These are phyloP conservation scores for Candolleomyces eurysporus DNA, from an alignment of 768 basidiomycete genomes.

Conservation along the genomic window DNA sequence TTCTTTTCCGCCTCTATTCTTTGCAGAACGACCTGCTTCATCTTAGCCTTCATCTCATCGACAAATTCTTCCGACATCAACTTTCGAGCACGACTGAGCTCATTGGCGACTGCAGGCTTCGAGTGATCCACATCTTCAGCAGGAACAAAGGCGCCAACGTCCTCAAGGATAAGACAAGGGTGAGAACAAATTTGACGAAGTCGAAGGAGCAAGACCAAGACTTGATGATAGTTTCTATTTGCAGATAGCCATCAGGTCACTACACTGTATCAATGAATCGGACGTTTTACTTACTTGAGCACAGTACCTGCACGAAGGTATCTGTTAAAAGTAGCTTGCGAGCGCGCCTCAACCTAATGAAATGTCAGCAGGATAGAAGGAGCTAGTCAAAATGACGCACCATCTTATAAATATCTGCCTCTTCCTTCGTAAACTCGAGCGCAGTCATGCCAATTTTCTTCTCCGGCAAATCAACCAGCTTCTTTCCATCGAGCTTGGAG, in stretches of 20 bases:
- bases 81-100: conserved; percentile 44
- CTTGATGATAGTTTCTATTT: conserved; percentile 54
- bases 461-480: conserved; percentile 60
- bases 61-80: conserved; percentile 50
- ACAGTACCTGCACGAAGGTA: conserved; percentile 63
- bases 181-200: conserved; percentile 70
- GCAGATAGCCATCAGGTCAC: background rate
- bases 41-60: conserved; percentile 42
- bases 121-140: conserved; percentile 36
- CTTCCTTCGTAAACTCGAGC: conserved; percentile 59
- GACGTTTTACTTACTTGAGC: conserved; percentile 45
- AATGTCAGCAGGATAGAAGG: background rate
- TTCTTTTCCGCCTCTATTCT: conserved; percentile 55
- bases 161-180: conserved; percentile 63
- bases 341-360: conserved; percentile 47
- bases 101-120: conserved; percentile 32
- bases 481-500: conserved; percentile 61
- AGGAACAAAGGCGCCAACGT: conserved; percentile 42
- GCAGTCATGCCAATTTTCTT: conserved; percentile 51
- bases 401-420: conserved; percentile 61
- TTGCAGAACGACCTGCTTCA: conserved; percentile 38
- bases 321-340: conserved; percentile 64
- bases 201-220: conserved; percentile 47
- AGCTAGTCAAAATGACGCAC: conserved; percentile 21
- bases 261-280: background rate